A percentile compares a stretch with the other conserved stretches of the same genome.
phyloP scores from a whole-genome alignment of 148 eudicot genomes.

The Rhododendron williamsianum region DNA sequence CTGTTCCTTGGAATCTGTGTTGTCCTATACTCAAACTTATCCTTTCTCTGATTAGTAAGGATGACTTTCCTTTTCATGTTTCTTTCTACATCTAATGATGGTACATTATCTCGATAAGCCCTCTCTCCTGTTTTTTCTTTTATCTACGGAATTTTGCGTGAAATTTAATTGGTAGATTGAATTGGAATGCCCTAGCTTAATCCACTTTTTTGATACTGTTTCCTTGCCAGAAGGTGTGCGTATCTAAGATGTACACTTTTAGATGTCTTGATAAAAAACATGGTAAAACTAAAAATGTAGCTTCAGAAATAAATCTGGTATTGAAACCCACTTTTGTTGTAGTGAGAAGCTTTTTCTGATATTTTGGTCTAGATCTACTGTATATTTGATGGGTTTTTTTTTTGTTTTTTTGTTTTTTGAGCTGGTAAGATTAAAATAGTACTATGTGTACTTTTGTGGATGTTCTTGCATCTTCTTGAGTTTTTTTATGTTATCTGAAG shows the following conservation, averaged over 20 bases:
- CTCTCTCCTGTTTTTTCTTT: background rate
- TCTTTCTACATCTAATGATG: background rate
- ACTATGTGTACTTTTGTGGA: background rate
- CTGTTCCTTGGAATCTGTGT: background rate
- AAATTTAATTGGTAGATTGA: background rate
- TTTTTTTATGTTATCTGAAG: slow-evolving; percentile 29
- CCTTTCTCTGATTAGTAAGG: background rate
- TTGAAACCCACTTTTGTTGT: background rate
- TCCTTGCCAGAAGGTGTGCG: background rate
- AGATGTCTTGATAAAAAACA: background rate
- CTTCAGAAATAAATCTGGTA: background rate
- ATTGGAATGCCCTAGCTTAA: background rate
- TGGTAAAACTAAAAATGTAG: background rate
- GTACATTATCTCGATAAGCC: background rate
- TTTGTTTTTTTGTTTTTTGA: background rate
- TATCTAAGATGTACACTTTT: background rate
- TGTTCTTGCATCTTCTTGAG: slow-evolving; percentile 10
- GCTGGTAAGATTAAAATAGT: background rate
- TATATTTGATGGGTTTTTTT: background rate
- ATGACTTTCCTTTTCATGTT: background rate
- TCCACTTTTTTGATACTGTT: background rate
- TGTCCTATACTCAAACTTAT: background rate
- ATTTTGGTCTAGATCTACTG: background rate
- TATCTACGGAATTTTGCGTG: background rate
- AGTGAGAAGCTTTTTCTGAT: background rate